Percentiles rank a stretch among this genome's conserved stretches.
phyloP scores from a whole-genome alignment of 2,329 filamentous ascomycete species.

The Colletotrichum shisoi region DNA sequence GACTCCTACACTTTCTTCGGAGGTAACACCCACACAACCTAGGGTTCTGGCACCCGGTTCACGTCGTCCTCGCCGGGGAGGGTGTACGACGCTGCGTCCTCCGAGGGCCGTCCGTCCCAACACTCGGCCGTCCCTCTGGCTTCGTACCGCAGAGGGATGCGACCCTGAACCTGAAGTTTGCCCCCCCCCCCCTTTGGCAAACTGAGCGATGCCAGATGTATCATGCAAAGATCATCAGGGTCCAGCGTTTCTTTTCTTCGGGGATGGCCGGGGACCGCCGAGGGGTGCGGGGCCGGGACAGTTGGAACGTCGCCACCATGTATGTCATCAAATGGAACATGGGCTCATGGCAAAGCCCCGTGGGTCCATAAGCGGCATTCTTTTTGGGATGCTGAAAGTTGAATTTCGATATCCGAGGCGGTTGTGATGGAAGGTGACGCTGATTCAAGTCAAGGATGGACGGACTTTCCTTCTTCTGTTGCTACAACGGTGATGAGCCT shows the following conservation, averaged over 20 bases:
- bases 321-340: constrained; percentile 3
- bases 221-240: constrained; percentile 19
- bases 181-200: neutral
- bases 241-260: neutral
- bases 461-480: neutral
- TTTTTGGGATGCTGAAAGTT: neutral
- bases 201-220: constrained; percentile 6
- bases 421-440: neutral
- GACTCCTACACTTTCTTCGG: neutral
- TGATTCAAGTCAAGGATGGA: neutral
- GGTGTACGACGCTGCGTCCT: constrained; percentile 16
- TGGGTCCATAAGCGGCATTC: neutral
- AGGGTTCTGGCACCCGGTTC: constrained; percentile 4
- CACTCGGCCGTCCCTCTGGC: neutral
- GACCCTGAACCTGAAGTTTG: neutral
- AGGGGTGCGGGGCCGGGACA: too few relatives aligned
- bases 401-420: neutral
- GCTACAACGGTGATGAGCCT: too few relatives aligned
- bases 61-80: constrained; percentile 29
- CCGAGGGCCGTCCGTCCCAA: constrained; percentile 13
- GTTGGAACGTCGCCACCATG: constrained; percentile 3
- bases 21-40: neutral
- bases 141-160: too few relatives aligned
- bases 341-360: neutral
- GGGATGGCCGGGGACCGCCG: neutral